Evolutionary conservation across 1,284 basidiomycete genomes (phyloP), one percentile per base, ranked within the genome.

Genomic region (Agaricales sp.): DNA sequence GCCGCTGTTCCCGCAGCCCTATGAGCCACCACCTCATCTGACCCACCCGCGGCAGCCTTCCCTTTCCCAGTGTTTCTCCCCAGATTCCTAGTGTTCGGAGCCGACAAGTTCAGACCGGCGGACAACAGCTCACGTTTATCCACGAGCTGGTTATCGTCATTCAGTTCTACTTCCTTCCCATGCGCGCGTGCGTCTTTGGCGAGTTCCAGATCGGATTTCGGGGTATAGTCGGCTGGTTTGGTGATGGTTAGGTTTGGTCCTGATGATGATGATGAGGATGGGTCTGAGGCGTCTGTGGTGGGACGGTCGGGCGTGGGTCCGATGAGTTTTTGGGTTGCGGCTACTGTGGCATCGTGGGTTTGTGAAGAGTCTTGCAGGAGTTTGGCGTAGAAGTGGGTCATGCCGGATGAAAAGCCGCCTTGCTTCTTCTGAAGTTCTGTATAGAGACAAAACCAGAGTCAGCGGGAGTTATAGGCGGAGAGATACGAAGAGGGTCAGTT

Each of bases 71-170:
- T 59, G 39, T 8, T 41, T 16, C 39, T n/a, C 30, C 75, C 74
- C 16, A 82, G 63, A 51, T 71, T 72, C 50, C 87, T 75, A 1
- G 87, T 90, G 58, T 90, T 88, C 19, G 83, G 82, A 25, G 80
- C 75, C n/a, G 83, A 77, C 43, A 97, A 75, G 62, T 99, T 99
- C 51, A 99, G 71, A 2, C 96, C 96, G 2, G 92, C 92, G 25
- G 82, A 80, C 38, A 99, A 74, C 6, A 99, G 72, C 43, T 95
- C 88, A 50, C 94, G 86, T 61, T 95, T 93, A 71, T 99, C 95
- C 46, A 99, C 87, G 46, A 99, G 91, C 64, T 96, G 88, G 59
- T 93, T 93, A 58, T 98, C 94, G 63, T 99, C 96, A 65, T 99
- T 99, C 46, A 98, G 70, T 64, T 97, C 94, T 38, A 99, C 85